Base-by-base conservation (phyloP, 2,329 filamentous ascomycete genomes). In the Paecilomyces fulvus region DNA sequence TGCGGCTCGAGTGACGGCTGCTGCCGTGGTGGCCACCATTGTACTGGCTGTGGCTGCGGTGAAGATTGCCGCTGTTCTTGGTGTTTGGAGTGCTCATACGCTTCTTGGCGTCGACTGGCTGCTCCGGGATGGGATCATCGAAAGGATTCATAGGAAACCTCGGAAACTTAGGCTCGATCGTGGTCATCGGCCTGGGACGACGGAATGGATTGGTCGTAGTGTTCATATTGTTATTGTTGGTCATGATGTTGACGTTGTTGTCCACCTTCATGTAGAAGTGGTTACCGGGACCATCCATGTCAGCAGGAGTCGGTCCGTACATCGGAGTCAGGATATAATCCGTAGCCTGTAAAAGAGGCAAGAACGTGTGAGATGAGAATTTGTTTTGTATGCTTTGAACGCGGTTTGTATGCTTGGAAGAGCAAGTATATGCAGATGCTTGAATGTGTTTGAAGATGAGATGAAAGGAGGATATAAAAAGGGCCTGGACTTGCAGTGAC, bases 301-400 rank as follows among this genome's bases (percentile, higher is more conserved):
- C 81, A 58, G 78, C 83, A 12, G 87, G 87, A 59, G 88, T 84
- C 9, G 84, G 85, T 21, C 80, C 85, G 63, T 78, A 84, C 59
- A 90, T 75, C 61, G 87, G 88, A 63, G 88, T 85, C 61, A 90
- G 81, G 49, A 90, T 76, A 66, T 87, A 85, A 65, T 83, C 80
- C 54, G 79, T 76, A 49, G 86, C 84, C 86, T 89, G 66, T 3
- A 54, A 50, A 52, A 50, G 51, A 53, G 37, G n/a, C 46, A 52
- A 55, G 51, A 61, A 43, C 48, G 33, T 37, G 28, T 56, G 5
- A 43, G 37, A 43, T 17, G n/a, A 31, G 37, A 9, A 9, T 43
- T n/a, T 43, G 37, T n/a, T 43, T 43, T 17, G n/a, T 37, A 37
- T 37, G 33, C 33, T 17, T 37, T 12, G 12, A 37, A 37, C n/a